Conservation (phyloP, 2,329 filamentous ascomycete species). For the Elsinoe arachidis region DNA sequence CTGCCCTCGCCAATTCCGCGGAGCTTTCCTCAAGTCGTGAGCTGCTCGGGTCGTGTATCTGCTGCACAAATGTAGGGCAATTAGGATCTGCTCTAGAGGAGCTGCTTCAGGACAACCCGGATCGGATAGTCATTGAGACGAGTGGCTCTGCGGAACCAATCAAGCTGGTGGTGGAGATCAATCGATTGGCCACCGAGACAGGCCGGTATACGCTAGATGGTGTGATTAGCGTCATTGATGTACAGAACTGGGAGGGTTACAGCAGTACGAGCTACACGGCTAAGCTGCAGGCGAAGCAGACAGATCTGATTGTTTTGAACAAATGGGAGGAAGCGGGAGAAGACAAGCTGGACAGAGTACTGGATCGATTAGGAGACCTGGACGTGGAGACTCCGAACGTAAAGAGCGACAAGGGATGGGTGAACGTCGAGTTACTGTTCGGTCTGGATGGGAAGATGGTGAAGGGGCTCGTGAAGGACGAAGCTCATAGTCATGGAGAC, state of each 20-base stretch:
- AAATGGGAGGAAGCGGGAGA: conserved; percentile 80
- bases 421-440: conserved; percentile 71
- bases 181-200: conserved; percentile 63
- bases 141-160: conserved; percentile 74
- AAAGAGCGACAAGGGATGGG: conserved; percentile 72
- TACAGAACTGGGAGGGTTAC: conserved; percentile 91
- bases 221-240: conserved; percentile 81
- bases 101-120: conserved; percentile 56
- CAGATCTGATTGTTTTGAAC: conserved; percentile 83
- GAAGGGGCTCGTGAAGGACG: conserved; percentile 35
- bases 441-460: conserved; percentile 79
- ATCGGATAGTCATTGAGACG: conserved; percentile 91
- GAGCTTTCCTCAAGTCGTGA: conserved; percentile 86
- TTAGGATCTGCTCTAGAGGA: conserved; percentile 71
- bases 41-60: conserved; percentile 94
- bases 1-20: conserved; percentile 72
- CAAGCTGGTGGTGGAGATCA: conserved; percentile 84
- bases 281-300: conserved; percentile 78
- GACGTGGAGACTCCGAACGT: conserved; percentile 70
- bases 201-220: conserved; percentile 70
- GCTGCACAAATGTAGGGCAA: conserved; percentile 95
- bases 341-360: conserved; percentile 63
- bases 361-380: conserved; percentile 71
- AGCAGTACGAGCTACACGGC: conserved; percentile 87
- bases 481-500: conserved; percentile 16